These are phyloP conservation scores for Megacollybia marginata DNA, from an alignment of 768 basidiomycete genomes.

Conservation along the genomic window DNA sequence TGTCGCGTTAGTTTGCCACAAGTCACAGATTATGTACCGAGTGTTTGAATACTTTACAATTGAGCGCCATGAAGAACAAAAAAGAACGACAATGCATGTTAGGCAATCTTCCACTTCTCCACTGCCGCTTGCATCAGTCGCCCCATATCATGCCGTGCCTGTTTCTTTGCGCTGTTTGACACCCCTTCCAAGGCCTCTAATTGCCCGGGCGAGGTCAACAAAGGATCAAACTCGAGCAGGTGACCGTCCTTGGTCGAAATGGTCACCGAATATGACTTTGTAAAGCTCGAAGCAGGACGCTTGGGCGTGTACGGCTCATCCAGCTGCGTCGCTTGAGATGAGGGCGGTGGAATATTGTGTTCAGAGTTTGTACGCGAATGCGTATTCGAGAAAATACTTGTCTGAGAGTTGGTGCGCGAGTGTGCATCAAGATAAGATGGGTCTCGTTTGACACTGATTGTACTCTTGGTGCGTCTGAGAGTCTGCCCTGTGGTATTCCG, in stretches of 20 bases:
- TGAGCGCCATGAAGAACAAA: neutral
- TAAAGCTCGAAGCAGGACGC: constrained; percentile 2
- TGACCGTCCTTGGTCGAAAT: constrained; percentile 80
- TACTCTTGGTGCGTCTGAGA: constrained; percentile 46
- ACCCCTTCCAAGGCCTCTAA: constrained; percentile 75
- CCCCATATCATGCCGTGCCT: constrained; percentile 71
- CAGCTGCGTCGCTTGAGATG: constrained; percentile 2
- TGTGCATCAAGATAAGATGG: constrained; percentile 37
- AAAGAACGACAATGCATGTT: neutral
- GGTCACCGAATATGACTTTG: constrained; percentile 16
- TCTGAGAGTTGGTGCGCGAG: constrained; percentile 46
- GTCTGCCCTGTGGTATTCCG: constrained; percentile 14
- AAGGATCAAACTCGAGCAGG: constrained; percentile 79
- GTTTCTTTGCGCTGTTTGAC: constrained; percentile 75
- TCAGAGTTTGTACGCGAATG: constrained; percentile 41
- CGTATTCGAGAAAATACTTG: constrained; percentile 34
- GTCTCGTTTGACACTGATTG: constrained; percentile 54
- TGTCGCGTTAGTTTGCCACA: no score
- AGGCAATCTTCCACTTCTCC: constrained; percentile 63
- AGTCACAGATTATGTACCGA: no score
- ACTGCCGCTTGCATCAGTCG: constrained; percentile 65
- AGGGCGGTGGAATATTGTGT: constrained; percentile 8
- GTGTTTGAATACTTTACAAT: neutral
- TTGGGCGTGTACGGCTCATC: constrained; percentile 2
- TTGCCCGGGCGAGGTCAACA: constrained; percentile 62